These are phyloP conservation scores for Cladosporium sp. DNA, from an alignment of 2,329 filamentous ascomycete genomes.

Conservation along the genomic window DNA sequence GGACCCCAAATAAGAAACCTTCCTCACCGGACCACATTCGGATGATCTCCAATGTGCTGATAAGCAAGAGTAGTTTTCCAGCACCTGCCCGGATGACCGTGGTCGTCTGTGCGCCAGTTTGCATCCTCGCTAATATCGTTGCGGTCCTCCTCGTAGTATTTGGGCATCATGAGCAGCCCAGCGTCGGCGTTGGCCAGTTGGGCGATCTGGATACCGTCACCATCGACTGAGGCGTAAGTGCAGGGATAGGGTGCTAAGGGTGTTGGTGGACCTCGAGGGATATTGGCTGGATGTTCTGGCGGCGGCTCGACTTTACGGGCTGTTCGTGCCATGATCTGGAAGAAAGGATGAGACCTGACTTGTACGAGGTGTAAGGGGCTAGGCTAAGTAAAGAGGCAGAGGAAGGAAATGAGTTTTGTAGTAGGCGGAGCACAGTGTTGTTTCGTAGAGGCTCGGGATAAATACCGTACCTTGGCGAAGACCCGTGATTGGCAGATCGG, in stretches of 20 bases:
- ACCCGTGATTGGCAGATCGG: too few relatives aligned
- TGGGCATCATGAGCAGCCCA: not conserved
- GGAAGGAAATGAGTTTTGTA: too few relatives aligned
- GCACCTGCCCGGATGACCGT: not conserved
- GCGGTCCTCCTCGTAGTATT: not conserved
- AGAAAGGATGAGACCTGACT: too few relatives aligned
- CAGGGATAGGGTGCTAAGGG: not conserved
- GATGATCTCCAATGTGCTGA: not conserved
- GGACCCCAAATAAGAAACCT: not conserved
- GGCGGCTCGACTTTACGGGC: not conserved
- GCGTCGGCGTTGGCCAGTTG: not conserved
- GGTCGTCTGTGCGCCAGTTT: not conserved
- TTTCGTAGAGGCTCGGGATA: too few relatives aligned
- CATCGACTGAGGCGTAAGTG: not conserved
- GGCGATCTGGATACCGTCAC: not conserved
- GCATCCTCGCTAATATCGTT: not conserved
- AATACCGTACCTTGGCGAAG: too few relatives aligned
- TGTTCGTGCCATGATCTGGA: not conserved
- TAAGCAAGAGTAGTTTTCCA: not conserved
- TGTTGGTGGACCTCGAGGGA: not conserved
- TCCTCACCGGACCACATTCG: not conserved
- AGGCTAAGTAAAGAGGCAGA: too few relatives aligned
- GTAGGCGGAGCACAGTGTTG: too few relatives aligned
- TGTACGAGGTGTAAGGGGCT: not conserved
- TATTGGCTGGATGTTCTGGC: not conserved